A percentile compares a stretch with the other conserved stretches of the same genome.
Evolutionary conservation across 2,329 filamentous ascomycete species (phyloP).

Genomic region (Huntiella decipiens): DNA sequence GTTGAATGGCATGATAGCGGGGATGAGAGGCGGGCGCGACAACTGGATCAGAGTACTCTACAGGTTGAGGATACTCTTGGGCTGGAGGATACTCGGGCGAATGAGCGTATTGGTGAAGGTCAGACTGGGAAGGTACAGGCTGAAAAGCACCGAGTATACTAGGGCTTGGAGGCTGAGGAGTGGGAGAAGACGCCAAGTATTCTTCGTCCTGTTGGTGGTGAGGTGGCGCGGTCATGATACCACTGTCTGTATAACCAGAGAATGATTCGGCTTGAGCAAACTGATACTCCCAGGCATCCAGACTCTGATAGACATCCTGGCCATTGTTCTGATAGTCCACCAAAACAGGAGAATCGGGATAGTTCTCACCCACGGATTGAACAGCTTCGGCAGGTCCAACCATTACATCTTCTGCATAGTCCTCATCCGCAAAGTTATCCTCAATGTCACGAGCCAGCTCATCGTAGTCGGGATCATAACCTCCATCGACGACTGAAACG

Average conservation of each 20-base stretch:
- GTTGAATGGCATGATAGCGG: slow-evolving; percentile 6
- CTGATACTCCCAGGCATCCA: neutral
- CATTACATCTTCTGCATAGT: neutral
- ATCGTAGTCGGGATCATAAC: slow-evolving; percentile 7
- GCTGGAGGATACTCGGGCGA: neutral
- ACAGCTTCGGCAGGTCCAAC: neutral
- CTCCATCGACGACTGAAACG: neutral
- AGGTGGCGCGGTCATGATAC: neutral
- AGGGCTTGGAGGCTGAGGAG: neutral
- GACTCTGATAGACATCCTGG: neutral
- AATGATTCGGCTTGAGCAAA: slow-evolving; percentile 13
- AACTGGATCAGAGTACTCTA: neutral
- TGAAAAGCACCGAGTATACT: slow-evolving; percentile 9
- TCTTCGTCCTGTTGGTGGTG: neutral
- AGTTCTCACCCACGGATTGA: neutral
- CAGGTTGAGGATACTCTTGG: neutral
- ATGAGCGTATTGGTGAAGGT: neutral
- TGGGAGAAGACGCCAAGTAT: neutral
- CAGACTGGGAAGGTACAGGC: neutral
- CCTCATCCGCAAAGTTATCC: slow-evolving; percentile 2
- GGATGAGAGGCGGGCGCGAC: neutral
- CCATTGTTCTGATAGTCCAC: slow-evolving; percentile 1
- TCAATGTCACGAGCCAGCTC: slow-evolving; percentile 5
- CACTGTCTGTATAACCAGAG: slow-evolving; percentile 10
- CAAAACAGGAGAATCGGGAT: slow-evolving; percentile 6